phyloP scores from a whole-genome alignment of 495 filamentous ascomycete genomes.

The Neurospora pannonica region DNA sequence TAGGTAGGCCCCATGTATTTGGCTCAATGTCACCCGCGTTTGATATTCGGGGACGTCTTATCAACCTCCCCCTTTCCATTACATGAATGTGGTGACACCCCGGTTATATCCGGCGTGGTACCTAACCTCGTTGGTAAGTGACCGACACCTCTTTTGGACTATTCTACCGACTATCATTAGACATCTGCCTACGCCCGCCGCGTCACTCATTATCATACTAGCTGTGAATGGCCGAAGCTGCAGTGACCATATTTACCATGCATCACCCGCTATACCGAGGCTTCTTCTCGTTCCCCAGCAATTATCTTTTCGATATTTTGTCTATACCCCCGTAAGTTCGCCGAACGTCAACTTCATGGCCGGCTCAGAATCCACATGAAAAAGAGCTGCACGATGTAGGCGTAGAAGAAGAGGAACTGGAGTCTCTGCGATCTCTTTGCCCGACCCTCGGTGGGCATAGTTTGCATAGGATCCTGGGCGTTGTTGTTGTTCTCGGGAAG shows the following conservation, averaged over 20 bases:
- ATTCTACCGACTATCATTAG: neutral
- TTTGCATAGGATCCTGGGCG: slow-evolving; percentile 62
- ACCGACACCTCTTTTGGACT: neutral
- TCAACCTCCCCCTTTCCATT: neutral
- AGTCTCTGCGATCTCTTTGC: slow-evolving; percentile 82
- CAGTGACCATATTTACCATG: neutral
- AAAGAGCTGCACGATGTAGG: slow-evolving; percentile 82
- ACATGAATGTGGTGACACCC: neutral
- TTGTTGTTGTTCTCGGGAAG: slow-evolving; percentile 71
- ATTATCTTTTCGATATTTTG: neutral
- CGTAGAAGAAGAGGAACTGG: slow-evolving; percentile 92
- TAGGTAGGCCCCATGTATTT: neutral
- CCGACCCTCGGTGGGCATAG: slow-evolving; percentile 55
- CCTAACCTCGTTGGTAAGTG: neutral
- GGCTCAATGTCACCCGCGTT: neutral
- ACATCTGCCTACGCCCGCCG: neutral
- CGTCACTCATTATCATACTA: neutral
- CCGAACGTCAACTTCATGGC: slow-evolving; percentile 8
- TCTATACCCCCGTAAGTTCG: neutral
- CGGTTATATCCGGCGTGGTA: neutral
- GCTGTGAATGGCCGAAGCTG: neutral
- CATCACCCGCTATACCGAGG: neutral
- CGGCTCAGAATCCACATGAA: slow-evolving; percentile 88
- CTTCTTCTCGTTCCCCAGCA: neutral
- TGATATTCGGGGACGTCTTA: neutral